A percentile compares a stretch with the other conserved stretches of the same genome.
Conservation (phyloP, 345 rosid species). For the Murraya koenigii region DNA sequence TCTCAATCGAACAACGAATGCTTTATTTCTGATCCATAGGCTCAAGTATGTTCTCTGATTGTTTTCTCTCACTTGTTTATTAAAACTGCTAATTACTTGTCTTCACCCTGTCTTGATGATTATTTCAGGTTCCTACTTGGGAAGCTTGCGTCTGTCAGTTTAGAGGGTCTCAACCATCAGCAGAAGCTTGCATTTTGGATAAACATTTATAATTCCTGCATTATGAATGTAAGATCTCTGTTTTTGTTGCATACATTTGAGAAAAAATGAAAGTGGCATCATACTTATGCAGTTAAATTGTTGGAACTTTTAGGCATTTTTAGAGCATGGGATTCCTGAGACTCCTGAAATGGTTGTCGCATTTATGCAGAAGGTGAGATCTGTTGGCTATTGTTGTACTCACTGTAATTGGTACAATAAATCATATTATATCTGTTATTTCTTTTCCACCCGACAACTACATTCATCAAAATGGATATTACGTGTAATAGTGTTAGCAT, state of each 20-base stretch:
- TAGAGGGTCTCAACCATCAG: conserved; percentile 77
- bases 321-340: conserved; percentile 79
- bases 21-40: conserved; percentile 62
- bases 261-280: neutral
- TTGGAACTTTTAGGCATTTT: conserved; percentile 49
- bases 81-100: neutral
- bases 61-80: neutral
- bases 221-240: conserved; percentile 67
- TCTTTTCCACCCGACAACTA: neutral
- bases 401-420: neutral
- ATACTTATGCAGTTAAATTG: neutral
- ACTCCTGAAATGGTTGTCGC: conserved; percentile 79
- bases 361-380: conserved; percentile 77
- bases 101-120: conserved; percentile 16
- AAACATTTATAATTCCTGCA: conserved; percentile 79
- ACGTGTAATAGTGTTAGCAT: neutral
- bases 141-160: conserved; percentile 67
- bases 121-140: conserved; percentile 57
- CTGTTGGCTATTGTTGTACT: neutral
- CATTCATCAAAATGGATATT: neutral
- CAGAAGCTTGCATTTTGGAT: conserved; percentile 98
- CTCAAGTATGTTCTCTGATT: conserved; percentile 55
- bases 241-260: neutral
- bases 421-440: neutral
- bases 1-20: conserved; percentile 50